phyloP scores from a whole-genome alignment of 2,329 filamentous ascomycete species.

The Diaporthe eres region DNA sequence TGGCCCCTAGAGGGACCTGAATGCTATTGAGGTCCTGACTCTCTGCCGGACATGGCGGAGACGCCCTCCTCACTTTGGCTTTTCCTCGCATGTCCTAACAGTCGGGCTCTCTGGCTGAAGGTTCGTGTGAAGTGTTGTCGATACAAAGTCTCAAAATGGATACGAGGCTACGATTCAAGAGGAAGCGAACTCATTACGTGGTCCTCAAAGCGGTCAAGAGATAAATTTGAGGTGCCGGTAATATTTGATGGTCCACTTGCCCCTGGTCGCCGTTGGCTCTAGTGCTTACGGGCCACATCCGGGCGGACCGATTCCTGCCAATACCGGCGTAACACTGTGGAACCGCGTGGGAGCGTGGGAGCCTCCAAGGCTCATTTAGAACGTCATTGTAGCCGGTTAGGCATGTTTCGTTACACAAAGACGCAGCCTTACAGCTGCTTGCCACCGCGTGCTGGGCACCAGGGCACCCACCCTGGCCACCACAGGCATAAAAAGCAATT shows the following conservation, averaged over 20 bases:
- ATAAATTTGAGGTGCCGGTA: background rate
- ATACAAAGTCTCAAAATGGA: background rate
- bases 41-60: background rate
- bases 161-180: background rate
- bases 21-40: background rate
- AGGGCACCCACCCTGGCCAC: background rate
- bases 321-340: background rate
- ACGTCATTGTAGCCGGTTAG: background rate
- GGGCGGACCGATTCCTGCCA: background rate
- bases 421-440: background rate
- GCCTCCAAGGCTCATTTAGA: background rate
- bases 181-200: background rate
- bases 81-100: background rate
- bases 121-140: background rate
- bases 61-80: background rate
- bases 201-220: background rate
- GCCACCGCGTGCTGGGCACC: background rate
- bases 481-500: background rate
- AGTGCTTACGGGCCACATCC: slow-evolving; percentile 1
- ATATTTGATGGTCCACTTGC: background rate
- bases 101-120: background rate
- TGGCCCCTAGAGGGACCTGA: background rate
- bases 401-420: background rate
- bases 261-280: background rate
- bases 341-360: background rate